phyloP scores from a whole-genome alignment of 2,329 filamentous ascomycete species.

The Periglandula ipomoeae region DNA sequence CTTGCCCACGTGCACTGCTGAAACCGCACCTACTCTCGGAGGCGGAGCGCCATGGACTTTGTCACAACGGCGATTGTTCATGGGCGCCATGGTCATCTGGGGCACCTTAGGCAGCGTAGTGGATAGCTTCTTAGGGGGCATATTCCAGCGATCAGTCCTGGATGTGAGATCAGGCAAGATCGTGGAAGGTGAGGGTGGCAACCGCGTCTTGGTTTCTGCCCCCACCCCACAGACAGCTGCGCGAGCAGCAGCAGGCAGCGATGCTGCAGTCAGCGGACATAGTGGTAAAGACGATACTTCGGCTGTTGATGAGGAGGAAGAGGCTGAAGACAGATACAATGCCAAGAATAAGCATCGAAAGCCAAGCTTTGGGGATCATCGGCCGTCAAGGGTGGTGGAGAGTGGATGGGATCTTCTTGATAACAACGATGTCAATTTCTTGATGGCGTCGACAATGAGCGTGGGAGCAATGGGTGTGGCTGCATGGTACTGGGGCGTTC shows the following conservation, averaged over 20 bases:
- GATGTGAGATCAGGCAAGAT: constrained; percentile 80
- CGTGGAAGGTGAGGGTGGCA: constrained; percentile 75
- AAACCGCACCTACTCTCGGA: constrained; percentile 27
- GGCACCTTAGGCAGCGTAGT: constrained; percentile 73
- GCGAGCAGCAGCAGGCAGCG: neutral
- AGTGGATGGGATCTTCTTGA: constrained; percentile 68
- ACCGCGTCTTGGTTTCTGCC: constrained; percentile 41
- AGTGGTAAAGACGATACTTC: constrained; percentile 26
- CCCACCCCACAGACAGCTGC: neutral
- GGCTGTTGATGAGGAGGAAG: constrained; percentile 26
- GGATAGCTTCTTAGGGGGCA: constrained; percentile 78
- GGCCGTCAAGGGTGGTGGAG: constrained; percentile 55
- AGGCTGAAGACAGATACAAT: constrained; percentile 37
- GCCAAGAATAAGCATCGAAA: constrained; percentile 38
- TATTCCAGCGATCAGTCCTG: constrained; percentile 77
- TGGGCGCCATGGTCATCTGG: constrained; percentile 56
- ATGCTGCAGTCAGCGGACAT: constrained; percentile 31
- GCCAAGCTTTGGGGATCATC: constrained; percentile 43
- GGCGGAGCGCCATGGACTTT: constrained; percentile 41
- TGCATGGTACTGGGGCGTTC: constrained; percentile 50
- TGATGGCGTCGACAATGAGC: constrained; percentile 82
- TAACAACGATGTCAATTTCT: constrained; percentile 91
- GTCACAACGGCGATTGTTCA: constrained; percentile 35
- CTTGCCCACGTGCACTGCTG: constrained; percentile 55
- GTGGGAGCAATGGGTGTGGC: constrained; percentile 62